Evolutionary conservation across 352 stramenopile genomes (phyloP), one percentile per base, ranked within the genome.

Genomic region (Lagenidium sp.): DNA sequence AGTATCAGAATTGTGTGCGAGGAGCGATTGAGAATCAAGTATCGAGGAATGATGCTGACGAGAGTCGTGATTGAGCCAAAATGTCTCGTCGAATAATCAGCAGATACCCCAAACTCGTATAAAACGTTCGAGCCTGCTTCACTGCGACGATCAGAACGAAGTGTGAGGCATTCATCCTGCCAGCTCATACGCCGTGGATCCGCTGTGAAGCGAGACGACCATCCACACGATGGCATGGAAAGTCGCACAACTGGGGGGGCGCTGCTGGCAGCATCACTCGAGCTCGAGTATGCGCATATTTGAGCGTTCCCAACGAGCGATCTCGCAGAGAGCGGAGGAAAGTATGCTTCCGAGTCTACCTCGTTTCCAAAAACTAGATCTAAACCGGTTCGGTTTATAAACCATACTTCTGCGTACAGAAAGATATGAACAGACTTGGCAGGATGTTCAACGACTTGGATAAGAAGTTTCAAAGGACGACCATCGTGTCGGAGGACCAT

Each of bases 1-100:
- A 85, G 47, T 29, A 92, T 43, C 16, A 92, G 40, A 15, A 92
- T 38, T 2, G 80, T 92, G 53, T 84, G 54, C 5, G 60, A 47
- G 21, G 77, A 73, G 35, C 58, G 65, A 30, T 93, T 93, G 8
- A 88, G 47, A 1, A 93, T 36, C 21, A 93, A 36, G 41, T 91
- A 93, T 15, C 81, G 73, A 20, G 81, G 81, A 37, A 88, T 86
- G 29, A 93, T 62, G 41, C 75, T 93, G 32, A 93, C 72, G 23
- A 93, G 62, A 6, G 78, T 93, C 39, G 81, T 91, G 28, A 93
- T 67, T 0, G 78, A 84, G 7, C 81, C 73, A 35, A 93, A 93
- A 52, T 93, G 78, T 2, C 74, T 60, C 6, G 78, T 93, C 8
- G 75, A 62, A 37, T 89, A 89, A 52, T 93, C 81, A 12, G 75